Conservation (phyloP, 2,329 filamentous ascomycete genomes). For the Elsinoe batatas region DNA sequence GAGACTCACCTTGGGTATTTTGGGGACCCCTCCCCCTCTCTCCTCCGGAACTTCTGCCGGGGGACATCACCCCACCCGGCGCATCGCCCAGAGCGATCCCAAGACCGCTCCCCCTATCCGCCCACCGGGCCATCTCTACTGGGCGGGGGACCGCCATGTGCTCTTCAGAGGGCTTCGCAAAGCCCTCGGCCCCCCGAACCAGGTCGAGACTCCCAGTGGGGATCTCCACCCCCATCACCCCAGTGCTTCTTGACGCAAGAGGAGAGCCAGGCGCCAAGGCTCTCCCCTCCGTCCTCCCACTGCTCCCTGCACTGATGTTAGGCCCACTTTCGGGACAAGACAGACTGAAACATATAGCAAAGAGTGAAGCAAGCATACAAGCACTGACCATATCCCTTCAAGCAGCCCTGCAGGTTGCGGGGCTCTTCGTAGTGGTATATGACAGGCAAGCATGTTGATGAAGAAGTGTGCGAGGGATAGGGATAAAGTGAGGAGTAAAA, state of each 20-base stretch:
- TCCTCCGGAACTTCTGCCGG: not conserved
- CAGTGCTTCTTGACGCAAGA: constrained; percentile 5
- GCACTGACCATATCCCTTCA: not conserved
- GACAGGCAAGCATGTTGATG: not conserved
- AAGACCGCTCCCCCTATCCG: not conserved
- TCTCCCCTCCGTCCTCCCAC: not conserved
- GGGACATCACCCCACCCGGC: not conserved
- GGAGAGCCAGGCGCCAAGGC: not conserved
- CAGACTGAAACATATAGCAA: not conserved
- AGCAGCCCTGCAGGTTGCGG: not conserved
- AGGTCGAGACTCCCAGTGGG: constrained; percentile 5
- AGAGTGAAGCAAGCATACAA: not conserved
- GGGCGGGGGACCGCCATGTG: not conserved
- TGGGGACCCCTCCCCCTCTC: not conserved
- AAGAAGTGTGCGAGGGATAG: not conserved
- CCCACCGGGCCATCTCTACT: constrained; percentile 6
- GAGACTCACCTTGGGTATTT: not conserved
- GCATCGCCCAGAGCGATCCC: constrained; percentile 1
- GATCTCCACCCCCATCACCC: constrained; percentile 5
- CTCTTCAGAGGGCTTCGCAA: not conserved
- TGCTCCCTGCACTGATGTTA: not conserved
- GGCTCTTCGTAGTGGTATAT: not conserved
- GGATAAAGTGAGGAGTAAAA: not conserved
- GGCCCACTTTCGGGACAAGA: not conserved
- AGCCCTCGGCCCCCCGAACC: not conserved